phyloP scores from a whole-genome alignment of 139 green algal genomes.

The Coelastrella sp. region DNA sequence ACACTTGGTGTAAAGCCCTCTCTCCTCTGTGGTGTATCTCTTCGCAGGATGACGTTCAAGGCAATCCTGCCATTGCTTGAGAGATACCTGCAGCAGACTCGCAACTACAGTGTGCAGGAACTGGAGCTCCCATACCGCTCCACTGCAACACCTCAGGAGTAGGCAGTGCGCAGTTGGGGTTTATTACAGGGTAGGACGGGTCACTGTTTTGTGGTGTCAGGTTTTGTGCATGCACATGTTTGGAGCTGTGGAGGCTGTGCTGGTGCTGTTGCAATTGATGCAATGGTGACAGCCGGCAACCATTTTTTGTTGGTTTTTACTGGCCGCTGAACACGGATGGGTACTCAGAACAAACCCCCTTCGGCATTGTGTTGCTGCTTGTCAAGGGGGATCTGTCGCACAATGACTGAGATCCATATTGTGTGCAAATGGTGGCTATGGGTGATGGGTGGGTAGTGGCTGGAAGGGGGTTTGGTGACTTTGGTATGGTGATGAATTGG shows the following conservation, averaged over 20 bases:
- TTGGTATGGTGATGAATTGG: no score
- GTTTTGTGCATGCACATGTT: background rate
- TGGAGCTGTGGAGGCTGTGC: background rate
- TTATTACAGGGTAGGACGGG: background rate
- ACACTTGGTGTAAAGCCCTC: background rate
- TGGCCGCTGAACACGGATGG: no score
- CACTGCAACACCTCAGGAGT: background rate
- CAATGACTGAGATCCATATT: no score
- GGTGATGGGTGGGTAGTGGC: no score
- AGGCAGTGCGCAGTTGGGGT: background rate
- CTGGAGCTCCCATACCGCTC: slow-evolving; percentile 15
- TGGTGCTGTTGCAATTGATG: no score
- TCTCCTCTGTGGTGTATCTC: background rate
- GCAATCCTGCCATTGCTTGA: slow-evolving; percentile 23
- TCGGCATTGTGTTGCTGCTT: no score
- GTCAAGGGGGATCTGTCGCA: no score
- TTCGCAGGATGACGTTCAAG: slow-evolving; percentile 33
- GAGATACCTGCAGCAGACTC: slow-evolving; percentile 26
- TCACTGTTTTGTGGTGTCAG: background rate
- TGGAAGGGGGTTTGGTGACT: no score
- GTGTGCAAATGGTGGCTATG: no score
- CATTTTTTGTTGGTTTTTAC: no score
- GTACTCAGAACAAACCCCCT: no score
- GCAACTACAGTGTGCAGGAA: background rate
- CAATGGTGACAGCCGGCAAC: no score